Evolutionary conservation across 73 alveolate genomes (phyloP).

Genomic region (Breviolum minutum): DNA sequence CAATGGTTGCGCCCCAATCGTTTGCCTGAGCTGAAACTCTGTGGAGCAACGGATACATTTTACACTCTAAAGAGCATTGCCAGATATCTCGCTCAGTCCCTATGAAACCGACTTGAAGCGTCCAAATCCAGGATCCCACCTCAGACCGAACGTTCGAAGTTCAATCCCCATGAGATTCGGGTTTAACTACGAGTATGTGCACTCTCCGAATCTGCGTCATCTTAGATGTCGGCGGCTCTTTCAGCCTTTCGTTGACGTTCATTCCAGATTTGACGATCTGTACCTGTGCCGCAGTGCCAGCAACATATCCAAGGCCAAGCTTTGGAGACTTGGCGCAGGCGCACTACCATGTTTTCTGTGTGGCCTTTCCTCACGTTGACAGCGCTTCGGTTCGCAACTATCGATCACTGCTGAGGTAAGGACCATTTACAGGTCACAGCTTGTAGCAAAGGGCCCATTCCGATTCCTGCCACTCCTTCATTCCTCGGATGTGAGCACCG

Average conservation of each 20-base stretch:
- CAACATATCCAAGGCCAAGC: background rate
- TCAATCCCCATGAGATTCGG: background rate
- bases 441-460: constrained; percentile 44
- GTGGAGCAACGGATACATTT: background rate
- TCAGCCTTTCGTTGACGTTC: constrained; percentile 57
- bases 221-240: constrained; percentile 52
- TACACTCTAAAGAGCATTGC: background rate
- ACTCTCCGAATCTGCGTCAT: background rate
- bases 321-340: background rate
- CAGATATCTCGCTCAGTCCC: background rate
- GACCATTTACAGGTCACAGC: constrained; percentile 68
- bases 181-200: background rate
- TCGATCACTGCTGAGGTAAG: background rate
- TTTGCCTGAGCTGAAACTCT: constrained; percentile 23
- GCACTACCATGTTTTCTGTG: constrained; percentile 78
- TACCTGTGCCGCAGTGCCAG: background rate
- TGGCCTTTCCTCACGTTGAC: constrained; percentile 48
- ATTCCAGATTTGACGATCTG: constrained; percentile 48
- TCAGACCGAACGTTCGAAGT: background rate
- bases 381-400: too few relatives aligned
- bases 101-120: constrained; percentile 38
- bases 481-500: background rate
- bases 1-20: constrained; percentile 45
- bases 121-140: constrained; percentile 87
- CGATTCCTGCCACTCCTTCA: background rate